Conservation (phyloP, 1,284 basidiomycete genomes). For the Chondrostereum purpureum region DNA sequence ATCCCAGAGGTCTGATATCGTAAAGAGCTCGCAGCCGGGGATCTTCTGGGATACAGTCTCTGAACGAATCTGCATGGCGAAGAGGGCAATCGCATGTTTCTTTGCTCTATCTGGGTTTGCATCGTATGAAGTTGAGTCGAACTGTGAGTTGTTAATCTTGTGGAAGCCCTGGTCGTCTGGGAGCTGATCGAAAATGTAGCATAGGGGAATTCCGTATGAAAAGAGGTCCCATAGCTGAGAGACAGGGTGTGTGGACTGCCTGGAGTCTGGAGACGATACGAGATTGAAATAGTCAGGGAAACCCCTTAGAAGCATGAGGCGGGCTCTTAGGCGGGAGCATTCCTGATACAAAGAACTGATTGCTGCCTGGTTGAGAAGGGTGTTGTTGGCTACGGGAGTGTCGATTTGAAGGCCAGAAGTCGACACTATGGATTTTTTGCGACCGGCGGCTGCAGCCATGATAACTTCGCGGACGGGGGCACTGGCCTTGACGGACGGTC, state of each 20-base stretch:
- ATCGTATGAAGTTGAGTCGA: slow-evolving; percentile 53
- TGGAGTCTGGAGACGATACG: slow-evolving; percentile 47
- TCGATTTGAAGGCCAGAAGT: slow-evolving; percentile 63
- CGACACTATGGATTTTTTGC: slow-evolving; percentile 77
- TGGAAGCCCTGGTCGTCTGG: slow-evolving; percentile 52
- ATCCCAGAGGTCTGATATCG: slow-evolving; percentile 85
- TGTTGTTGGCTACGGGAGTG: slow-evolving; percentile 68
- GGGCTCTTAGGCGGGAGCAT: slow-evolving; percentile 69
- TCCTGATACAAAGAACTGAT: slow-evolving; percentile 84
- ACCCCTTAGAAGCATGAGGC: slow-evolving; percentile 67
- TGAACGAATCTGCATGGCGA: slow-evolving; percentile 63
- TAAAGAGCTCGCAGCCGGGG: slow-evolving; percentile 66
- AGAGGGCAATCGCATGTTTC: slow-evolving; percentile 75
- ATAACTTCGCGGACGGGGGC: no score
- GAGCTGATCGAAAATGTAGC: slow-evolving; percentile 92
- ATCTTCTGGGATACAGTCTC: slow-evolving; percentile 44
- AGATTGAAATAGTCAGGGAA: slow-evolving; percentile 67
- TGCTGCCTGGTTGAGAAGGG: slow-evolving; percentile 80
- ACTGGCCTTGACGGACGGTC: no score
- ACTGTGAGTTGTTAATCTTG: slow-evolving; percentile 65
- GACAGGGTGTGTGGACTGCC: slow-evolving; percentile 80
- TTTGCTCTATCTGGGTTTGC: slow-evolving; percentile 68
- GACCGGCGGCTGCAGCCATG: slow-evolving; percentile 67
- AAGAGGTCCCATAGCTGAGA: slow-evolving; percentile 93
- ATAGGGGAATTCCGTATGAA: slow-evolving; percentile 88